These are phyloP conservation scores for Ophiocordyceps camponoti-floridani DNA, from an alignment of 2,329 filamentous ascomycete species.

Conservation along the genomic window DNA sequence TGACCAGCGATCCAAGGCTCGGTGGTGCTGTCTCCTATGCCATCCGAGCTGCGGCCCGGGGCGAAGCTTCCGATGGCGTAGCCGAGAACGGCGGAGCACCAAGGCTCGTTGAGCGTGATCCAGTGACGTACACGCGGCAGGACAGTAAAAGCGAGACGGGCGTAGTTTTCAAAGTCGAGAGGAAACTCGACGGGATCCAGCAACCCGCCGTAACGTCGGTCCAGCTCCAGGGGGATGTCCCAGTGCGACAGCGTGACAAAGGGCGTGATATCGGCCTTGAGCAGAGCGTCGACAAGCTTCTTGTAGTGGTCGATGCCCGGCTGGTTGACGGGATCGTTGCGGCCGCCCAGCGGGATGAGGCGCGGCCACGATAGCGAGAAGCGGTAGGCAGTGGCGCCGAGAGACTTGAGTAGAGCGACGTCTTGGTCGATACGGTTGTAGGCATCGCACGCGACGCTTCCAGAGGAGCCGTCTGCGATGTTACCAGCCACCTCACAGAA, in stretches of 20 bases:
- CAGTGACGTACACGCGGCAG: conserved; percentile 20
- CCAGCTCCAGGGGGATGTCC: conserved; percentile 25
- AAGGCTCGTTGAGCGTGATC: conserved; percentile 21
- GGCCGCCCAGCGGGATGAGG: conserved; percentile 44
- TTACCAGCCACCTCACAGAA: conserved; percentile 21
- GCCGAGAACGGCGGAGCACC: conserved; percentile 2
- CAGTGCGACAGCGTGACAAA: conserved; percentile 49
- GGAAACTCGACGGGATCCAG: conserved; percentile 13
- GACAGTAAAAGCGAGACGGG: conserved; percentile 15
- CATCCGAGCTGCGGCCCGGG: not conserved
- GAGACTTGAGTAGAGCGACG: conserved; percentile 37
- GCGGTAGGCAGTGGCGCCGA: conserved; percentile 41
- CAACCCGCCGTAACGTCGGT: conserved; percentile 18
- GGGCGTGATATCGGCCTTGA: conserved; percentile 37
- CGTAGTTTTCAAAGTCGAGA: conserved; percentile 18
- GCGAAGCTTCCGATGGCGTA: not conserved
- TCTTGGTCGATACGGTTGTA: conserved; percentile 30
- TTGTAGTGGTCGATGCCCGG: conserved; percentile 41
- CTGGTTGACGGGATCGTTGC: conserved; percentile 43
- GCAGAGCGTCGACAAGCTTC: conserved; percentile 38
- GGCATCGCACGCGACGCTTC: conserved; percentile 28
- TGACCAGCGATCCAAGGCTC: conserved; percentile 19
- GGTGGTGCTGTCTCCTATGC: conserved; percentile 12
- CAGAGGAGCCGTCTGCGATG: conserved; percentile 20
- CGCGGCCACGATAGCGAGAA: conserved; percentile 51